Evolutionary conservation across 805 yeast genomes (phyloP).

Genomic region (Vanderwaltozyma tropicalis): DNA sequence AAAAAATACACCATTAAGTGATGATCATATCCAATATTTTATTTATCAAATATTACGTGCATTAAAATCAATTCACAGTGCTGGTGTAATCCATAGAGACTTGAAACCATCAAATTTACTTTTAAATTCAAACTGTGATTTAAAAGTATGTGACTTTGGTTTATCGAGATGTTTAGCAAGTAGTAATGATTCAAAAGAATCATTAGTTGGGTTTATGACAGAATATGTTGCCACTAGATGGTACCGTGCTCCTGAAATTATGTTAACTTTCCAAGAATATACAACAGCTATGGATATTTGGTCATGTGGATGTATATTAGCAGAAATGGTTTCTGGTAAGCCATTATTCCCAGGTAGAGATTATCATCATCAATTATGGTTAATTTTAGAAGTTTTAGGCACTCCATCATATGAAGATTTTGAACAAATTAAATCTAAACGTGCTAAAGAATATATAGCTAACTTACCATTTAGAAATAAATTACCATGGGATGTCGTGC

Average conservation of each 20-base stretch:
- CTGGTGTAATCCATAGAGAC: slow-evolving; percentile 67
- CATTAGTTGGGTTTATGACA: slow-evolving; percentile 47
- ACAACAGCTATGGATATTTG: slow-evolving; percentile 71
- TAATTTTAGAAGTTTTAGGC: slow-evolving; percentile 60
- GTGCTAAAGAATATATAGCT: slow-evolving; percentile 69
- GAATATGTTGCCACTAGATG: slow-evolving; percentile 80
- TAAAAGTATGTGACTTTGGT: slow-evolving; percentile 74
- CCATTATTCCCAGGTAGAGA: slow-evolving; percentile 73
- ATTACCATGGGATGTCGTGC: slow-evolving; percentile 33
- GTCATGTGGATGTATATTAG: slow-evolving; percentile 73
- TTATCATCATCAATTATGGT: slow-evolving; percentile 54
- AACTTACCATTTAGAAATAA: slow-evolving; percentile 53
- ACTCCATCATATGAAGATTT: slow-evolving; percentile 68
- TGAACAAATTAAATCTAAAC: slow-evolving; percentile 57
- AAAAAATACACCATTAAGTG: slow-evolving; percentile 33
- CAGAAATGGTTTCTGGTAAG: slow-evolving; percentile 50
- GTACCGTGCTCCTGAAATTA: slow-evolving; percentile 79
- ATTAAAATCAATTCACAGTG: slow-evolving; percentile 58
- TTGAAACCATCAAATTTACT: slow-evolving; percentile 65
- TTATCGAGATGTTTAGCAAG: slow-evolving; percentile 46
- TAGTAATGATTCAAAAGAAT: slow-evolving; percentile 33
- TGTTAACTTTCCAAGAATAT: slow-evolving; percentile 63
- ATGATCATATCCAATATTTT: slow-evolving; percentile 62
- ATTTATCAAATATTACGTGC: slow-evolving; percentile 63
- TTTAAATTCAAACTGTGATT: slow-evolving; percentile 59